Conservation (phyloP, 371 early-diverging fungal genomes). For the Blyttiomyces sp. region DNA sequence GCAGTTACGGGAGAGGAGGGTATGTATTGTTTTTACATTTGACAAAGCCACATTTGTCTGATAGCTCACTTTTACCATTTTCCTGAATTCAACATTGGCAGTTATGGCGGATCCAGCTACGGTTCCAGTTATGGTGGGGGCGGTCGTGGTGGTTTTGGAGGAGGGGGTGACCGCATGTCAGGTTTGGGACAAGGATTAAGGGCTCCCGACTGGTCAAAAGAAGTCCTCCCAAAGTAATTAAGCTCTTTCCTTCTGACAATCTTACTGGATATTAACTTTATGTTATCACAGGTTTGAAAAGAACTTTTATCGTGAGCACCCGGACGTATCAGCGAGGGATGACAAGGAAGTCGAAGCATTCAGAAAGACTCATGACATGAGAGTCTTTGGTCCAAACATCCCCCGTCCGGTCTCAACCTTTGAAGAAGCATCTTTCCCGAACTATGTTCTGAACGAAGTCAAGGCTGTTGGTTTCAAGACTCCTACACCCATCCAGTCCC, state of each 20-base stretch:
- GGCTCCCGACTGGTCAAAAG: slow-evolving; percentile 41
- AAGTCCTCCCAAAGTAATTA: slow-evolving; percentile 43
- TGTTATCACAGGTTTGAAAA: slow-evolving; percentile 77
- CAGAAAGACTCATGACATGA: slow-evolving; percentile 53
- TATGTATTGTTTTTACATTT: too few relatives aligned
- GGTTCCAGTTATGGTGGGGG: slow-evolving; percentile 18
- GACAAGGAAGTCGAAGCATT: slow-evolving; percentile 49
- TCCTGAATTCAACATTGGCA: not conserved
- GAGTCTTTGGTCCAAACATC: slow-evolving; percentile 51
- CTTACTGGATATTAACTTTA: slow-evolving; percentile 53
- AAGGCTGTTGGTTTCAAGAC: slow-evolving; percentile 75
- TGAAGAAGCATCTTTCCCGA: slow-evolving; percentile 57
- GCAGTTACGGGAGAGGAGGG: not conserved
- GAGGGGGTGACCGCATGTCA: slow-evolving; percentile 22
- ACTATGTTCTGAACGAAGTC: slow-evolving; percentile 79
- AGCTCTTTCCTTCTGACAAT: slow-evolving; percentile 57
- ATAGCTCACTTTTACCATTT: not conserved
- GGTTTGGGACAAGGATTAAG: slow-evolving; percentile 36
- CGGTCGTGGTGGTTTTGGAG: slow-evolving; percentile 17
- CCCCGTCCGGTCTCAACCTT: slow-evolving; percentile 60
- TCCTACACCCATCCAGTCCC: slow-evolving; percentile 98
- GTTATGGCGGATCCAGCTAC: slow-evolving; percentile 20
- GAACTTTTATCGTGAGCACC: slow-evolving; percentile 83
- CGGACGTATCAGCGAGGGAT: slow-evolving; percentile 37
- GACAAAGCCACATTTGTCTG: not conserved